Evolutionary conservation across 2,329 filamentous ascomycete species (phyloP).

Genomic region (Phoma sp.): DNA sequence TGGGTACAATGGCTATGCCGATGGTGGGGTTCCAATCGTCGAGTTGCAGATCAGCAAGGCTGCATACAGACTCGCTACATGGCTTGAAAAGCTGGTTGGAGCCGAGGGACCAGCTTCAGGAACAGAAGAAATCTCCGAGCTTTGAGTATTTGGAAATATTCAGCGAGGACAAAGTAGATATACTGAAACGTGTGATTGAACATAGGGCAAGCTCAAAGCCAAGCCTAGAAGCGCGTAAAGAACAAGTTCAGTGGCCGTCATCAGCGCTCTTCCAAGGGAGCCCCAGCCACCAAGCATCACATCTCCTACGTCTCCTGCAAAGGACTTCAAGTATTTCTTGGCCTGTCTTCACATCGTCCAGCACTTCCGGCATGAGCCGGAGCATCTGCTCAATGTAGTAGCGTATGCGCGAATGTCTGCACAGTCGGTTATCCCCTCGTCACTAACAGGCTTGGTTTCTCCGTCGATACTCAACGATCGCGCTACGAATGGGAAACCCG

Average conservation of each 20-base stretch:
- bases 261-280: not conserved
- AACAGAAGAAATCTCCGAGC: slow-evolving; percentile 26
- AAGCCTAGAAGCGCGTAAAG: no score
- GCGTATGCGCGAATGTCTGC: slow-evolving; percentile 2
- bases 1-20: slow-evolving; percentile 46
- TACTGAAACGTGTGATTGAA: no score
- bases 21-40: slow-evolving; percentile 47
- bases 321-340: not conserved
- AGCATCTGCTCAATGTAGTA: slow-evolving; percentile 13
- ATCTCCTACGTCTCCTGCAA: slow-evolving; percentile 1
- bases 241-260: slow-evolving; percentile 4
- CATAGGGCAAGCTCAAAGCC: no score
- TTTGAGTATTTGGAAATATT: slow-evolving; percentile 5
- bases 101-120: slow-evolving; percentile 6
- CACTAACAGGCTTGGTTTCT: slow-evolving; percentile 23
- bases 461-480: slow-evolving; percentile 13
- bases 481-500: slow-evolving; percentile 13
- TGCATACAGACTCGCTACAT: slow-evolving; percentile 46
- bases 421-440: slow-evolving; percentile 1
- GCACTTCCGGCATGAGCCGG: slow-evolving; percentile 6
- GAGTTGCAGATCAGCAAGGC: slow-evolving; percentile 52
- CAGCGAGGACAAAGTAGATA: no score
- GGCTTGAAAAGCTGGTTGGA: slow-evolving; percentile 47
- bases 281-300: not conserved
- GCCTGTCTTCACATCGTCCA: slow-evolving; percentile 5